Base-by-base conservation (phyloP, 2,329 filamentous ascomycete genomes). In the Ophiosphaerella korrae region DNA sequence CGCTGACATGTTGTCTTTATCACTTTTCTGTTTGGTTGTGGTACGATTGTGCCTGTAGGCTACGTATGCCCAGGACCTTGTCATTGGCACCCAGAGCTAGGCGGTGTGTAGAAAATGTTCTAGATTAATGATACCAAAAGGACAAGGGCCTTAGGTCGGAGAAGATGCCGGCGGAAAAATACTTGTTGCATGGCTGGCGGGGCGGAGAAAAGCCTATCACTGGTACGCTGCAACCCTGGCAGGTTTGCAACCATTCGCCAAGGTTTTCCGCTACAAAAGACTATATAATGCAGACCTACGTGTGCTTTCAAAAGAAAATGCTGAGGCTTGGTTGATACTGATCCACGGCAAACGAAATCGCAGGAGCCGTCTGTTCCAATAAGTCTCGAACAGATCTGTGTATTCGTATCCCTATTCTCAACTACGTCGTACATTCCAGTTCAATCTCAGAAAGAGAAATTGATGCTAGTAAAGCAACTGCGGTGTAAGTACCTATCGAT, bases 41-140 rank as follows among this genome's bases (percentile, higher is more conserved):
- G 49, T 34, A 44, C 59, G 43, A 57, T 16, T 7, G n/a, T 38
- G 38, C 21, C 44, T 52, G 42, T 48, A 53, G 52, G 39, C 21
- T 66, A 68, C 65, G 65, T 70, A 61, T 52, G 66, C 66, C 65
- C 58, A 70, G 66, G 49, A 43, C 26, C 16, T 47, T 21, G 47
- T n/a, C 12, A 41, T 47, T 60, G 48, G 50, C 48, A 44, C 39
- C 32, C 21, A 8, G 36, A 46, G 16, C 37, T 37, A 55, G 45
- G 43, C 14, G 24, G 18, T 34, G 38, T 48, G 52, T 37, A 52
- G 47, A 13, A 34, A 47, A 56, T 38, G 48, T 45, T 38, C 44
- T 58, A 42, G 45, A 58, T 48, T 29, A 42, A 49, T 32, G 7
- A 48, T 54, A 45, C 58, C 54, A 65, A 61, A 58, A 58, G n/a